phyloP scores from a whole-genome alignment of 139 green algal species.

The Volvox africanus region DNA sequence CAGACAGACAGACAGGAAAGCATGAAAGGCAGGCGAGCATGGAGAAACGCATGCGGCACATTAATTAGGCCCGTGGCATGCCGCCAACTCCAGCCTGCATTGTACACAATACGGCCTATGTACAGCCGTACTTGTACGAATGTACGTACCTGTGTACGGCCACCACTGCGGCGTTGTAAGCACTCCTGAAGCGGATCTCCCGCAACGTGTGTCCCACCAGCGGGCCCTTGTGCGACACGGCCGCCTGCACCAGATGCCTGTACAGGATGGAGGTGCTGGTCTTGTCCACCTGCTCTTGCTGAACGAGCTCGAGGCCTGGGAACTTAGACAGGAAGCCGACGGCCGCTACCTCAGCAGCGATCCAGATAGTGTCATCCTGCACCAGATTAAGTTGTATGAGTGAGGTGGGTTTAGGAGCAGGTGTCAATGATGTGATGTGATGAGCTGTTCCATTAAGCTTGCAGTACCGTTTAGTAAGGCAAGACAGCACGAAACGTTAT shows the following conservation, averaged over 20 bases:
- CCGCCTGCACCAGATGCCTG: constrained; percentile 53
- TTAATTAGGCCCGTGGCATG: too few relatives aligned
- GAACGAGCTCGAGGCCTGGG: constrained; percentile 36
- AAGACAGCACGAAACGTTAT: too few relatives aligned
- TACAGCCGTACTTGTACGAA: too few relatives aligned
- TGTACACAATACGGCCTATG: too few relatives aligned
- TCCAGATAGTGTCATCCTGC: constrained; percentile 81
- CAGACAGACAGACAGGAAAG: too few relatives aligned
- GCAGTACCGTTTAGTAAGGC: too few relatives aligned
- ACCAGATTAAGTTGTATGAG: not conserved
- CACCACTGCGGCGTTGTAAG: constrained; percentile 86
- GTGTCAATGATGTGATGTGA: too few relatives aligned
- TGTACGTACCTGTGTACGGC: constrained; percentile 69
- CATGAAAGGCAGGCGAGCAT: too few relatives aligned
- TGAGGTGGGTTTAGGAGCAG: too few relatives aligned
- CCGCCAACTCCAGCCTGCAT: too few relatives aligned
- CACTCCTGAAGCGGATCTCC: constrained; percentile 77
- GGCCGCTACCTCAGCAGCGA: constrained; percentile 60
- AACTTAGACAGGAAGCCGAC: constrained; percentile 52
- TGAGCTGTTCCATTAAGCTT: too few relatives aligned
- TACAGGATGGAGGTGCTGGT: constrained; percentile 44
- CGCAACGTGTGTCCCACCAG: constrained; percentile 56
- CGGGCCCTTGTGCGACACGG: constrained; percentile 30
- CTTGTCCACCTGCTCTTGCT: constrained; percentile 49
- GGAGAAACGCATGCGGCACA: too few relatives aligned